These are phyloP conservation scores for Tulasnella sp. DNA, from an alignment of 768 basidiomycete genomes.

Conservation along the genomic window DNA sequence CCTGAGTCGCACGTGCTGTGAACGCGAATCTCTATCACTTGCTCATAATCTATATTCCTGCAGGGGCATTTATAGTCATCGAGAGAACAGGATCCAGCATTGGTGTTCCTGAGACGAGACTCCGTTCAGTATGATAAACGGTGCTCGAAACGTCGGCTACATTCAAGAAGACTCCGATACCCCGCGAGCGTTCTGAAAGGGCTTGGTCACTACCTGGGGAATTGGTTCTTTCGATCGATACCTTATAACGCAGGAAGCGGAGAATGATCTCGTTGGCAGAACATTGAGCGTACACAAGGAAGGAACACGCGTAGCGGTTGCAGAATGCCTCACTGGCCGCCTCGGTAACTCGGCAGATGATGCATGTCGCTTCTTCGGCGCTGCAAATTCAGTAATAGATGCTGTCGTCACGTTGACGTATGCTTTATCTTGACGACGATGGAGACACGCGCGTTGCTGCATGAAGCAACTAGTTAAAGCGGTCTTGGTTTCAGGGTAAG, in stretches of 20 bases:
- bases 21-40: not conserved
- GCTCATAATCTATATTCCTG: conserved; percentile 36
- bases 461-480: no score
- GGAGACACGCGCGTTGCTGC: no score
- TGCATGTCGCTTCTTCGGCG: no score
- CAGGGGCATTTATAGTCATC: conserved; percentile 60
- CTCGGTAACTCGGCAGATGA: no score
- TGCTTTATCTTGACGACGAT: no score
- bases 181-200: not conserved
- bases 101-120: not conserved
- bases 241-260: not conserved
- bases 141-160: not conserved
- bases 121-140: not conserved
- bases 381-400: no score
- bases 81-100: conserved; percentile 45
- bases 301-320: not conserved
- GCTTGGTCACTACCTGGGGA: not conserved
- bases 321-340: not conserved
- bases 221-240: not conserved
- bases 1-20: not conserved
- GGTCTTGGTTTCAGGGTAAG: no score
- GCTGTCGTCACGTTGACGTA: no score
- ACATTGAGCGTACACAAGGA: no score
- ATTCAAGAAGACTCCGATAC: not conserved
- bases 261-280: not conserved